Percentiles rank a stretch among this genome's conserved stretches.
Evolutionary conservation across 2,329 filamentous ascomycete genomes (phyloP).

Genomic region (Chaetomium olivaceum): DNA sequence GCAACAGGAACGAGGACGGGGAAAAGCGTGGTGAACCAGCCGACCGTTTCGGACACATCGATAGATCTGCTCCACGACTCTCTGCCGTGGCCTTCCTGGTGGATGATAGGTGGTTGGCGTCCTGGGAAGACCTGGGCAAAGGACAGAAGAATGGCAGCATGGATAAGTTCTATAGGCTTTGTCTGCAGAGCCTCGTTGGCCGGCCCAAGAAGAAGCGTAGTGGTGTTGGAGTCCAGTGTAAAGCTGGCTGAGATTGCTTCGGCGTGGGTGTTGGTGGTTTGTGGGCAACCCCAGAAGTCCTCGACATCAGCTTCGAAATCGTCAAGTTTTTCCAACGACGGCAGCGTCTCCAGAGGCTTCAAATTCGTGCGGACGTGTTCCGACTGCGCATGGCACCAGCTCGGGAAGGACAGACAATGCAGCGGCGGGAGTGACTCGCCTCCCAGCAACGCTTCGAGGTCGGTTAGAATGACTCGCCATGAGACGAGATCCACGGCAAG

Average conservation of each 20-base stretch:
- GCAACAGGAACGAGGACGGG: neutral
- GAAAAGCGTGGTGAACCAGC: conserved; percentile 3
- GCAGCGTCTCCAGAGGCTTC: neutral
- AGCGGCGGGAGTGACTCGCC: neutral
- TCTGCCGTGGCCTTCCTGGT: conserved; percentile 3
- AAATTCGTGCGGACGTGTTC: neutral
- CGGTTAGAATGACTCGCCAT: neutral
- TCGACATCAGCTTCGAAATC: conserved; percentile 1
- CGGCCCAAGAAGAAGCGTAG: neutral
- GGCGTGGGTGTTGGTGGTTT: conserved; percentile 2
- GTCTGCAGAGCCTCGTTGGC: conserved; percentile 1
- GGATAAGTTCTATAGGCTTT: conserved; percentile 2
- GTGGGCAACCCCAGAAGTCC: conserved; percentile 1
- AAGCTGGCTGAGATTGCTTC: conserved; percentile 1
- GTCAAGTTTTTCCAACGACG: neutral
- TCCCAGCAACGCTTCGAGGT: neutral
- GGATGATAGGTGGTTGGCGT: conserved; percentile 1
- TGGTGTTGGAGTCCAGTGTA: neutral
- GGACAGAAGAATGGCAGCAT: conserved; percentile 1
- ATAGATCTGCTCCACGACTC: conserved; percentile 1
- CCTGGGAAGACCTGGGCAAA: neutral
- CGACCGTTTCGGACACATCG: conserved; percentile 2
- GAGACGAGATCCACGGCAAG: conserved; percentile 1
- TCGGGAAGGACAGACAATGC: conserved; percentile 3
- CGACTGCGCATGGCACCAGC: conserved; percentile 1